Base-by-base conservation (phyloP, 225 moss, liverwort and hornwort genomes). In the Sphagnum tenellum region DNA sequence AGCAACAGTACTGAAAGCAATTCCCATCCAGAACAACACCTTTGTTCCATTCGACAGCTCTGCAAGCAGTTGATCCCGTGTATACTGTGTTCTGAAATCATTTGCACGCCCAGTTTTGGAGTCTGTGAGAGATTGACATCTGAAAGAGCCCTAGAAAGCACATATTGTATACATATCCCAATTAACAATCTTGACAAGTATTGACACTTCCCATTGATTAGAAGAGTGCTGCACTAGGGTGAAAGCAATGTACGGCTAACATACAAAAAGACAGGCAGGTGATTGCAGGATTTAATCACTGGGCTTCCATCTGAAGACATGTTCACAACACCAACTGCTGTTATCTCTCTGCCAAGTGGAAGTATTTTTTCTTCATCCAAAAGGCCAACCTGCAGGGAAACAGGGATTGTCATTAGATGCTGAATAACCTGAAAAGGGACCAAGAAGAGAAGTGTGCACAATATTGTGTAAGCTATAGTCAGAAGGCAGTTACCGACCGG, bases 361-460 rank as follows among this genome's bases (percentile, higher is more conserved):
- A 95, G 76, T 67, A 95, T 81, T 70, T 84, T 95, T 69, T 95
- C 94, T 76, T 95, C 91, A 57, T 95, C 94, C 73, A 95, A 72
- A 58, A 95, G 84, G 64, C 94, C 94, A 76, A 95, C 91, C 94
- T 94, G 79, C 55, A 29, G 29, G 29, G 29, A 29, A 29, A 29
- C 29, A 29, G 29, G 29, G 29, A 29, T 29, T 29, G 29, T 29
- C 29, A 29, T 29, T 29, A 29, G 29, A 29, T 29, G 29, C 29
- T 29, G 29, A 29, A 29, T 29, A 29, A 29, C 29, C 29, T 29
- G 29, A 29, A 29, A 29, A 29, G 29, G 29, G 29, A 29, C 29
- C 29, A 29, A 29, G 29, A 29, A 29, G 29, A 29, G 29, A 29
- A 29, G 0, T 29, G 29, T 29, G 29, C 29, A 29, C 29, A 29